A percentile compares a stretch with the other conserved stretches of the same genome.
Evolutionary conservation across 805 yeast species (phyloP).

Genomic region (Saturnispora halmiae): DNA sequence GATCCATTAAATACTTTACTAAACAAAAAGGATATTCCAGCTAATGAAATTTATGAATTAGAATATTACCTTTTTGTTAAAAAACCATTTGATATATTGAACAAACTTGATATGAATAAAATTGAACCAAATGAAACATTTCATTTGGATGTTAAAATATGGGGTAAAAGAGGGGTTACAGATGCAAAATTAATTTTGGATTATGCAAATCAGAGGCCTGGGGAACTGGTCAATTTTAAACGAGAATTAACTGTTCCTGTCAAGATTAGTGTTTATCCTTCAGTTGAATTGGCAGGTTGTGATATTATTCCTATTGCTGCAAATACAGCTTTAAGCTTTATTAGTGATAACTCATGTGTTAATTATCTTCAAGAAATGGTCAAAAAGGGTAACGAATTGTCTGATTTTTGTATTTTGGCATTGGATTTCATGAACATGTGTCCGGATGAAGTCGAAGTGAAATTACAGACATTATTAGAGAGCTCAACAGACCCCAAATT

Average conservation of each 20-base stretch:
- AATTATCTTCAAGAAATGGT: constrained; percentile 27
- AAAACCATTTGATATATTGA: constrained; percentile 46
- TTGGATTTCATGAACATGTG: constrained; percentile 79
- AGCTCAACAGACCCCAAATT: constrained; percentile 20
- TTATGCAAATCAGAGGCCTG: constrained; percentile 39
- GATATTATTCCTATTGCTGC: constrained; percentile 56
- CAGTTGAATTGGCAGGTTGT: constrained; percentile 65
- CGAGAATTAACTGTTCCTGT: constrained; percentile 62
- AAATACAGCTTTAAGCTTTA: constrained; percentile 22
- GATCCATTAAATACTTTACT: constrained; percentile 54
- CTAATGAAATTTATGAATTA: constrained; percentile 62
- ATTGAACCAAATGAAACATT: constrained; percentile 34
- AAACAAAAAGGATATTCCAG: constrained; percentile 35
- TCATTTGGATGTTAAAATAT: constrained; percentile 45
- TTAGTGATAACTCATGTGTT: constrained; percentile 23
- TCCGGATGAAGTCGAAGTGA: constrained; percentile 40
- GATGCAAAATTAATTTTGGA: constrained; percentile 57
- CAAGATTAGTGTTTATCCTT: constrained; percentile 58
- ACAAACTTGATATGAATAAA: constrained; percentile 34
- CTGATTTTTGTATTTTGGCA: constrained; percentile 54
- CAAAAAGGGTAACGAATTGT: constrained; percentile 27
- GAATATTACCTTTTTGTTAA: constrained; percentile 58
- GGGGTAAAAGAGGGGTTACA: constrained; percentile 67
- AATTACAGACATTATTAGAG: constrained; percentile 19
- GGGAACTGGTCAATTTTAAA: constrained; percentile 27